Base-by-base conservation (phyloP, 352 stramenopile species). In the Pythium rhizo-oryzae region DNA sequence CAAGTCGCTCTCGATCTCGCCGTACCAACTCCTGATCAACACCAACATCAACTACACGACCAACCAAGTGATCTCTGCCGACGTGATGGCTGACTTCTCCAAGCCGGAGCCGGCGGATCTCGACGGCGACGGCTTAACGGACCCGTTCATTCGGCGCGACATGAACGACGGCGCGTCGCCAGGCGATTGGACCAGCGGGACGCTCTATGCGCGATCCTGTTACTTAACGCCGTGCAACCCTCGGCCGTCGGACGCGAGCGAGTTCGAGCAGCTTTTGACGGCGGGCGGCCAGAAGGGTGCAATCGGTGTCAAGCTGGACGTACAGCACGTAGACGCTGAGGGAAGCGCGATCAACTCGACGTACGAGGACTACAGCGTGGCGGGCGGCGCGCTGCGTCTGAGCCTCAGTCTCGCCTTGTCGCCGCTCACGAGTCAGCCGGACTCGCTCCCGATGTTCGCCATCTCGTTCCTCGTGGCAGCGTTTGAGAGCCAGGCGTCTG, bases 381-480 rank as follows among this genome's bases (percentile, higher is more conserved):
- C 59, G 23, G 7, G 28, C 28, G 47, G 39, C n/a, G 50, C 39
- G 16, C 19, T 68, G 8, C 35, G 19, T 4, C 25, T 68, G 24
- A 55, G 62, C 41, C 15, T 61, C 15, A 56, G 13, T 0, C 15
- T 35, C 28, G 52, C 35, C 1, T 0, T 52, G 1, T 43, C 50
- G 7, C 52, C 61, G 8, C 21, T 37, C 1, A 19, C 19, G 0
- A 18, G 16, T 23, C 41, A 51, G 12, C n/a, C 50, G 2, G 19
- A 23, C 33, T 9, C 21, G 19, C 39, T 62, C 4, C 21, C 52
- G 12, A 44, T 43, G 30, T 50, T 68, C 37, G 51, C 13, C 21
- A 4, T 68, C 16, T 49, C 61, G 13, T 61, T 68, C 21, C 52
- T 68, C 7, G 41, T 68, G 3, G 16, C 43, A 18, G 61, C 52